Conservation (phyloP, 1,284 basidiomycete genomes). For the Chondrostereum purpureum region DNA sequence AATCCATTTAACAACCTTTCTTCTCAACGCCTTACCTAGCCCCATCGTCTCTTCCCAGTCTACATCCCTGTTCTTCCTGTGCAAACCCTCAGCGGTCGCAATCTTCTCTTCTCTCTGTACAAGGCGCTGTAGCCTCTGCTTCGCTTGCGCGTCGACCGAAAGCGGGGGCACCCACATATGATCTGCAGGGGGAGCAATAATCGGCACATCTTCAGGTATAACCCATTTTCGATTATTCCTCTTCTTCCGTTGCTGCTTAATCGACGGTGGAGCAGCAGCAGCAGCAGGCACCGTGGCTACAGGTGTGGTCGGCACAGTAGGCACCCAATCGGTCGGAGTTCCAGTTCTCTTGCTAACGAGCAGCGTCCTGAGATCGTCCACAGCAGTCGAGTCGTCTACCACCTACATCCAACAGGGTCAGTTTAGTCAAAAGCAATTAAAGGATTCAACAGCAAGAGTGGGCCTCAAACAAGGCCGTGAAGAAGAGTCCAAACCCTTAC, state of each 20-base stretch:
- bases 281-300: not conserved
- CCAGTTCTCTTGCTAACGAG: not conserved
- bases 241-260: not conserved
- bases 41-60: slow-evolving; percentile 11
- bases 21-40: slow-evolving; percentile 25
- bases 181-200: slow-evolving; percentile 45
- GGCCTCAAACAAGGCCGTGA: not conserved
- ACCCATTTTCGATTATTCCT: not conserved
- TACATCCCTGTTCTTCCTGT: slow-evolving; percentile 9
- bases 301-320: slow-evolving; percentile 9
- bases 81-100: slow-evolving; percentile 26
- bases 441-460: no score
- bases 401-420: not conserved
- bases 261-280: not conserved
- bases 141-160: slow-evolving; percentile 34
- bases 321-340: slow-evolving; percentile 3
- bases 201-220: slow-evolving; percentile 28
- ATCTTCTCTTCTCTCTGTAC: slow-evolving; percentile 34
- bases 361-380: not conserved
- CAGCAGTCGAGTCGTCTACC: not conserved
- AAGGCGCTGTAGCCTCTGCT: slow-evolving; percentile 32
- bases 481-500: not conserved
- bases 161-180: slow-evolving; percentile 27
- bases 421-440: no score
- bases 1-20: slow-evolving; percentile 34